Evolutionary conservation across 164 flowering plant genomes (phyloP).

Genomic region (Umbilicus rupestris): DNA sequence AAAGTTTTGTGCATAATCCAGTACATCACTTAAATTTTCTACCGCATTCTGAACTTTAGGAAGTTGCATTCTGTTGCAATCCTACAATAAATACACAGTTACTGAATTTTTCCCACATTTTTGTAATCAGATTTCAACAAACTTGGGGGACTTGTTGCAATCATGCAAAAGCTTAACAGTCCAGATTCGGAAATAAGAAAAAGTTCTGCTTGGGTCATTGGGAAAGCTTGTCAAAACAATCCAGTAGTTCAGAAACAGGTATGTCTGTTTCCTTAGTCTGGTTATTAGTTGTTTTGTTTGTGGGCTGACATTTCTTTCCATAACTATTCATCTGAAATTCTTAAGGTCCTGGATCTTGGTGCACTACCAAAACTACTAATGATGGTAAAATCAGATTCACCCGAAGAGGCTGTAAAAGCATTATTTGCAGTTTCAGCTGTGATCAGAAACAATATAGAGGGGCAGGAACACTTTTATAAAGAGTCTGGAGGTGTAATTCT

Average conservation of each 20-base stretch:
- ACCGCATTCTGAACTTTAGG: neutral
- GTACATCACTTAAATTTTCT: neutral
- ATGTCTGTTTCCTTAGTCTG: neutral
- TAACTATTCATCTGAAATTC: slow-evolving; percentile 7
- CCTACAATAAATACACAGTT: no score
- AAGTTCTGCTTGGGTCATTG: slow-evolving; percentile 80
- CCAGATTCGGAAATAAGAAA: slow-evolving; percentile 48
- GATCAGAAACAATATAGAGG: slow-evolving; percentile 58
- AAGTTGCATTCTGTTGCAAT: neutral
- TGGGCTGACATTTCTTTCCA: neutral
- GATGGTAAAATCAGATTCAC: slow-evolving; percentile 56
- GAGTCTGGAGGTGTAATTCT: slow-evolving; percentile 64
- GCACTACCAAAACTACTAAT: slow-evolving; percentile 52
- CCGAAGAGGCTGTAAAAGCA: slow-evolving; percentile 77
- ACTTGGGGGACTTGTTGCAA: slow-evolving; percentile 67
- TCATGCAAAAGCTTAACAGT: slow-evolving; percentile 48
- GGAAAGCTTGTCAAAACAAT: slow-evolving; percentile 86
- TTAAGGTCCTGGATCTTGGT: slow-evolving; percentile 61
- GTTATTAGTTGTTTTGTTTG: neutral
- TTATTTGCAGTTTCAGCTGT: slow-evolving; percentile 83
- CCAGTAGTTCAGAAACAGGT: slow-evolving; percentile 83
- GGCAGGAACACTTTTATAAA: slow-evolving; percentile 55
- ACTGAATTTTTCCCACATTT: neutral
- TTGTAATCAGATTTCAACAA: slow-evolving; percentile 56
- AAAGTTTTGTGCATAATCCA: neutral